phyloP scores from a whole-genome alignment of 129 eudicot species.

The Tagetes patula region DNA sequence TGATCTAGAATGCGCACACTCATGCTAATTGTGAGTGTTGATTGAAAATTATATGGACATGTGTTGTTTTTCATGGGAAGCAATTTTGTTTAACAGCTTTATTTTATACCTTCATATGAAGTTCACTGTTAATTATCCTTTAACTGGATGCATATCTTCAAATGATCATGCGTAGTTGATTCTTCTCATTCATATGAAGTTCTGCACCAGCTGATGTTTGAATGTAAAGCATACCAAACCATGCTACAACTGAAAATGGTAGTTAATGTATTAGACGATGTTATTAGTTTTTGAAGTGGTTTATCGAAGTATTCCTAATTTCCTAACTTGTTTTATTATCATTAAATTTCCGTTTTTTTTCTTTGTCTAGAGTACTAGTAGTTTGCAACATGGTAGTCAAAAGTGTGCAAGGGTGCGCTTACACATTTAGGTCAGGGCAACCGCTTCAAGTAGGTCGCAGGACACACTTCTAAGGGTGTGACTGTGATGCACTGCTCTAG shows the following conservation, averaged over 20 bases:
- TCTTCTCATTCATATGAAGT: neutral
- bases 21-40: neutral
- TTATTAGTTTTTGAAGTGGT: neutral
- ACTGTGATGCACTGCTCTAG: neutral
- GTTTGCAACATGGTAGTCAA: neutral
- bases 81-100: too few relatives aligned
- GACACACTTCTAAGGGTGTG: neutral
- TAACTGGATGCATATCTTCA: neutral
- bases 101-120: neutral
- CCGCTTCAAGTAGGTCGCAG: neutral
- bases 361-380: too few relatives aligned
- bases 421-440: neutral
- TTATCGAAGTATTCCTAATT: neutral
- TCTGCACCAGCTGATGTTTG: neutral
- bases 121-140: neutral
- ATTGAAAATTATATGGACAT: neutral
- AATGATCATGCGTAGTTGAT: neutral
- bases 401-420: neutral
- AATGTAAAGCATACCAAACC: neutral
- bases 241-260: neutral
- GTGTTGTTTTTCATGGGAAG: neutral
- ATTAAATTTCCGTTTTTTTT: neutral
- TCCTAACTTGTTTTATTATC: slow-evolving; percentile 2
- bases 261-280: neutral
- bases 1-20: neutral